Percentiles rank a stretch among this genome's conserved stretches.
phyloP scores from a whole-genome alignment of 2,329 filamentous ascomycete genomes.

The Colletotrichum zoysiae region DNA sequence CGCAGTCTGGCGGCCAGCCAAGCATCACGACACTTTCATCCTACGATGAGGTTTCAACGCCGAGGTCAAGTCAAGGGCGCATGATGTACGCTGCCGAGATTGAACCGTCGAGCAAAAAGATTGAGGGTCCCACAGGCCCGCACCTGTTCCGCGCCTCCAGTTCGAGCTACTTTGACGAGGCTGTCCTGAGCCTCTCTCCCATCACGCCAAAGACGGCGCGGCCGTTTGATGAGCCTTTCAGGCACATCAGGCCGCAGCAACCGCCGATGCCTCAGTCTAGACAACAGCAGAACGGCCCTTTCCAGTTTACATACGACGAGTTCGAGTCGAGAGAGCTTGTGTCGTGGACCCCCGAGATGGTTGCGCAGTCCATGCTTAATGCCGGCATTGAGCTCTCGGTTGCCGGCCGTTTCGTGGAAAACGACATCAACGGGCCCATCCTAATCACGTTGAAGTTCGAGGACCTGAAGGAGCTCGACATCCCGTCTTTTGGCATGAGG shows the following conservation, averaged over 20 bases:
- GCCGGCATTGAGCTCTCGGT: conserved; percentile 82
- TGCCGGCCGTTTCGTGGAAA: conserved; percentile 87
- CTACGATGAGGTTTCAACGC: conserved; percentile 85
- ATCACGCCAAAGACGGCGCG: conserved; percentile 74
- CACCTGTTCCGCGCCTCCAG: conserved; percentile 85
- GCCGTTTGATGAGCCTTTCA: conserved; percentile 39
- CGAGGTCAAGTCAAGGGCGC: conserved; percentile 73
- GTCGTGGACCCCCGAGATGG: conserved; percentile 80
- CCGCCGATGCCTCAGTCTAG: conserved; percentile 39
- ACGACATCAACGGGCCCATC: conserved; percentile 92
- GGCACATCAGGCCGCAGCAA: conserved; percentile 37
- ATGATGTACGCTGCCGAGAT: conserved; percentile 69
- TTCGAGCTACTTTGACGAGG: conserved; percentile 63
- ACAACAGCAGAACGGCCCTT: conserved; percentile 63
- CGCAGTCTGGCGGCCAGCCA: conserved; percentile 63
- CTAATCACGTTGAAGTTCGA: conserved; percentile 93
- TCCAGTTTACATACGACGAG: conserved; percentile 68
- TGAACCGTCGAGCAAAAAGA: conserved; percentile 68
- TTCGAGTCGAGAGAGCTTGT: conserved; percentile 71
- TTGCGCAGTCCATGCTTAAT: conserved; percentile 88
- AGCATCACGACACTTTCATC: conserved; percentile 91
- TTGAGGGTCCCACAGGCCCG: conserved; percentile 85
- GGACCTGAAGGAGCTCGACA: conserved; percentile 84
- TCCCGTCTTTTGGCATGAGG: conserved; percentile 83
- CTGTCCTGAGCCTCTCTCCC: conserved; percentile 77